Evolutionary conservation across 208 protist species (phyloP), one percentile per base, ranked within the genome.

Genomic region (Crithidia expoeki): DNA sequence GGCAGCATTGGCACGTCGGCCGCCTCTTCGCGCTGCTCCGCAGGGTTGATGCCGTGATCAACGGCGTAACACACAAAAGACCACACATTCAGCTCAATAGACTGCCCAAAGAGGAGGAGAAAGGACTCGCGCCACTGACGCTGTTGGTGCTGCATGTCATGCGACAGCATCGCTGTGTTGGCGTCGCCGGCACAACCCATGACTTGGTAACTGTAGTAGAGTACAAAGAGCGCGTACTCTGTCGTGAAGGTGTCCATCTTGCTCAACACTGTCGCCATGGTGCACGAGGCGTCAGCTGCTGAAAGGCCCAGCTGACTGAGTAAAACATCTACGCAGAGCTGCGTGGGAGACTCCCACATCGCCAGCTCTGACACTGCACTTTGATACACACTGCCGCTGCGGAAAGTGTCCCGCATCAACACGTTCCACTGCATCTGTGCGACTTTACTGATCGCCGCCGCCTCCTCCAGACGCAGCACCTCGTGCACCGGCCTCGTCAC

Each of bases 321-420:
- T 17, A 93, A 67, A 6, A 68, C 57, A 21, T 93, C 84, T n/a
- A 93, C 65, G 52, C 84, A 93, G 47, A 93, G 77, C 5, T 62
- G 47, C 12, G 67, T 71, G 30, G 72, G 33, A 12, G 75, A 58
- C 12, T 74, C 76, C 84, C 75, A 81, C 60, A 84, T 49, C 33
- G 74, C 72, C 38, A 72, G 28, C 38, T 73, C 58, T 33, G 44
- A 25, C 36, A 72, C 73, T 5, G 58, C 34, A 38, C 44, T 79
- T 28, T 72, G 53, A 33, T 64, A 76, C n/a, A 76, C 57, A 38
- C 68, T 76, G 71, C 46, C 60, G 58, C 56, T 62, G 52, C 40
- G 74, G 57, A 73, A 64, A 4, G 46, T 66, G 65, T 62, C 62
- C 19, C 46, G 67, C 47, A 84, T 72, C n/a, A 92, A 67, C 27